Evolutionary conservation across 495 filamentous ascomycete species (phyloP), one percentile per base, ranked within the genome.

Genomic region (Xylaria palmicola): DNA sequence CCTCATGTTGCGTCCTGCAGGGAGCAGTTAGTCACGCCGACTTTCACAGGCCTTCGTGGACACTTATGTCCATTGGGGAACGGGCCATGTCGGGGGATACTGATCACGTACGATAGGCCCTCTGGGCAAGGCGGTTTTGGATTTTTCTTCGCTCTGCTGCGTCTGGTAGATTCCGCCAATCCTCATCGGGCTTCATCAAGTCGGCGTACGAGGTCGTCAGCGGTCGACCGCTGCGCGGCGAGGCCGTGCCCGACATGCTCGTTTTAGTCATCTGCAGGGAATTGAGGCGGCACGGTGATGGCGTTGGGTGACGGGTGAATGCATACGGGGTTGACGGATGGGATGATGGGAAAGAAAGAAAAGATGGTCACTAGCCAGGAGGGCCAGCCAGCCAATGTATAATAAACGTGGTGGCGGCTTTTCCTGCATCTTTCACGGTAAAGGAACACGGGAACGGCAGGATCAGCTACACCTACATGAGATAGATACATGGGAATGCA

Each of bases 101-200:
- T n/a, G n/a, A n/a, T 8, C 1, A 69, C 73, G 63, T 62, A 74
- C 73, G 62, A 56, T 75, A 75, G 61, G 71, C 73, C 29, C 74
- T 64, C 56, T 76, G 74, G n/a, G 74, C 73, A 24, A 75, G 68
- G 17, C 71, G 66, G 51, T 76, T 76, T 51, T 75, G 74, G n/a
- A 75, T 65, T 56, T 69, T 71, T 59, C 70, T 74, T 27, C 73
- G 55, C 67, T 68, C 63, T 8, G 70, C 72, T 44, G 70, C 65
- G 65, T 75, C 72, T 20, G 70, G 68, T 26, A 75, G 65, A 56
- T 67, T 65, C 19, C 66, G 68, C 69, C 69, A 72, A 29, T 72
- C 69, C 62, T 72, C 69, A 17, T 72, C 69, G 1, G 69, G 69
- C 60, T 69, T 72, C 69, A 72, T 72, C 19, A 72, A 32, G 52